Conservation (phyloP, 2,329 filamentous ascomycete genomes). For the Xylaria sp. region DNA sequence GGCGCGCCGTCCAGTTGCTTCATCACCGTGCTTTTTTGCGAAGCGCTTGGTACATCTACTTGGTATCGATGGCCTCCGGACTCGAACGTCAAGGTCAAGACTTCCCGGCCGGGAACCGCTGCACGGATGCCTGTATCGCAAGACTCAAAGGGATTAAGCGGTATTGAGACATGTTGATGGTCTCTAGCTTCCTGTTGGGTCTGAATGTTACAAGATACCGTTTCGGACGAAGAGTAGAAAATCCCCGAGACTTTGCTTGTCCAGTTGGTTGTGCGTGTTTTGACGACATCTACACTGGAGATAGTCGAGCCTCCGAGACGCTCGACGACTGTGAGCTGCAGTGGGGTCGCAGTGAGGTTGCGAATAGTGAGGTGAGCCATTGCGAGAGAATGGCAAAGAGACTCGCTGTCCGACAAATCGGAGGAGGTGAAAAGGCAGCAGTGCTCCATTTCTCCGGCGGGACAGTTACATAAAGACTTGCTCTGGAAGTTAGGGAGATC, state of each 20-base stretch:
- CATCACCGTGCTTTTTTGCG: slow-evolving; percentile 55
- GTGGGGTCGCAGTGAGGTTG: slow-evolving; percentile 70
- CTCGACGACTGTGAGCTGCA: slow-evolving; percentile 68
- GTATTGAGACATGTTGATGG: slow-evolving; percentile 57
- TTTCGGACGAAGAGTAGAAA: slow-evolving; percentile 38
- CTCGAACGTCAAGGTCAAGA: slow-evolving; percentile 70
- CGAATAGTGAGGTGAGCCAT: slow-evolving; percentile 65
- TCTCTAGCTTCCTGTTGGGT: slow-evolving; percentile 56
- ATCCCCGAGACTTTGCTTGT: slow-evolving; percentile 40
- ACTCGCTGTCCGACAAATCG: slow-evolving; percentile 6
- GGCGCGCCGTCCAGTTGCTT: slow-evolving; percentile 46
- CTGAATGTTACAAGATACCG: slow-evolving; percentile 29
- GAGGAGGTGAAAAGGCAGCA: slow-evolving; percentile 14
- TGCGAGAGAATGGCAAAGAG: slow-evolving; percentile 1
- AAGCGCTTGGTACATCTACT: slow-evolving; percentile 64
- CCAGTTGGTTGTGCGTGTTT: slow-evolving; percentile 37
- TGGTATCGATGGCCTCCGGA: slow-evolving; percentile 60
- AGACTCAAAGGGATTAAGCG: slow-evolving; percentile 63
- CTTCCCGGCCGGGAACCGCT: slow-evolving; percentile 56
- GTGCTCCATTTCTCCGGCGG: slow-evolving; percentile 2
- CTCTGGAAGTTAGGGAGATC: neutral
- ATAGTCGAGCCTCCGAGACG: slow-evolving; percentile 55
- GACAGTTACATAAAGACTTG: neutral
- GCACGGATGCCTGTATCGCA: slow-evolving; percentile 57
- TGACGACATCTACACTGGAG: slow-evolving; percentile 37